Base-by-base conservation (phyloP, 2,329 filamentous ascomycete genomes). In the Cordyceps tenuipes region DNA sequence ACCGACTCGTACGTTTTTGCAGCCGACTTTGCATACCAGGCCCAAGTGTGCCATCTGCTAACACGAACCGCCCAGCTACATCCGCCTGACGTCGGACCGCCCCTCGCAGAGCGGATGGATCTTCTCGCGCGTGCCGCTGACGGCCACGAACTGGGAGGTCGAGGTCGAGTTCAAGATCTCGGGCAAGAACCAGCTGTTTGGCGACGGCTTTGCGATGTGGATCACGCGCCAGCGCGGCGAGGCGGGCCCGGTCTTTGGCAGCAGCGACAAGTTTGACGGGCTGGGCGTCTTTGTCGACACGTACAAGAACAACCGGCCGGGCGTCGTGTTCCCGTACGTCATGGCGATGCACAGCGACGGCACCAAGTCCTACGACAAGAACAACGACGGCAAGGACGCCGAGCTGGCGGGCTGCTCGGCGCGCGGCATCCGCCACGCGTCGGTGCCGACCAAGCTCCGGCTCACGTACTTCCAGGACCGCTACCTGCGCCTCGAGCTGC, bases 341-440 rank as follows among this genome's bases (percentile, higher is more conserved):
- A 97, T 97, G 92, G 93, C 92, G 64, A 97, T 97, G 94, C 81
- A 91, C 66, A 94, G 94, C 62, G 94, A 99, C 72, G 93, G 94
- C 63, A 80, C 91, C 71, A 96, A 88, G 7, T 72, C 79, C 15
- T 99, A 99, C 76, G 91, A 97, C 79, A 91, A 97, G 78, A 86
- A 87, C 68, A 92, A 92, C 69, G 94, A 99, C 70, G 94, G 94
- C 71, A 97, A 97, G 80, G 83, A 85, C 61, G 91, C 90, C 68
- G 94, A 99, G 76, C 80, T 97, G 63, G 92, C 91, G 57, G 94
- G 94, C 62, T 99, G 94, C 80, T 97, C 93, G 75, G 93, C 92
- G 61, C 86, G 94, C 62, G 93, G 93, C 64, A 85, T 99, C 66
- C 89, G 94, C 68, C 89, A 91, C 69, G 81, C 89, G 62, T 82